Evolutionary conservation across 2,329 filamentous ascomycete genomes (phyloP).

Genomic region (Talaromyces sp.): DNA sequence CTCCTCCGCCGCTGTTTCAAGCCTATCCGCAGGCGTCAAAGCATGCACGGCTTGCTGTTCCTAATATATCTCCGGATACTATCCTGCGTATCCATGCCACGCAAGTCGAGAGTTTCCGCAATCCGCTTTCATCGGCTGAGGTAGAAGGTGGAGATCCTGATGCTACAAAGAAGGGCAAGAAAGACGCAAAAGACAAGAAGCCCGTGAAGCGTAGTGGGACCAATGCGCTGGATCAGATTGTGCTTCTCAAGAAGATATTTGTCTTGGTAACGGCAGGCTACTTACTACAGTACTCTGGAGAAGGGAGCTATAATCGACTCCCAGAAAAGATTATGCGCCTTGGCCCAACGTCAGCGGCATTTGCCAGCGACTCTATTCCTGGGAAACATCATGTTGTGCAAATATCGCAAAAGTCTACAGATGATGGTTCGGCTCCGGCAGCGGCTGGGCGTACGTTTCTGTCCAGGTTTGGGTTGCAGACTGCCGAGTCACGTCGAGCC

Average conservation of each 20-base stretch:
- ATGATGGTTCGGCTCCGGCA: constrained; percentile 26
- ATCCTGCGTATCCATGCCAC: constrained; percentile 57
- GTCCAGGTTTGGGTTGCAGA: constrained; percentile 40
- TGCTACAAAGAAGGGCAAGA: constrained; percentile 30
- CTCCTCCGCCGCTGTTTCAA: constrained; percentile 75
- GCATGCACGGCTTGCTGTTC: constrained; percentile 66
- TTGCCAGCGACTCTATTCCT: constrained; percentile 49
- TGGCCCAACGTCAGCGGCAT: constrained; percentile 46
- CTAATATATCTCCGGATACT: constrained; percentile 64
- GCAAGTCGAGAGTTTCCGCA: constrained; percentile 21
- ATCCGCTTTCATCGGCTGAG: constrained; percentile 17
- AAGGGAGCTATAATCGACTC: constrained; percentile 44
- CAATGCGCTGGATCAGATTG: constrained; percentile 36
- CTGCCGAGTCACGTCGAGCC: constrained; percentile 32
- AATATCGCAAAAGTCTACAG: constrained; percentile 38
- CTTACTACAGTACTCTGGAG: constrained; percentile 45
- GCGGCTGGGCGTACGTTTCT: constrained; percentile 34
- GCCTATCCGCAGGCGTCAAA: constrained; percentile 81
- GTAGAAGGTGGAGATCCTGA: constrained; percentile 22
- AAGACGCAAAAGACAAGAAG: constrained; percentile 34
- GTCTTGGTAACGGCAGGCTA: constrained; percentile 45
- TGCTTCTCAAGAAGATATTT: constrained; percentile 46
- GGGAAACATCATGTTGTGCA: constrained; percentile 50
- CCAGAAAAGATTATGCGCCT: constrained; percentile 49
- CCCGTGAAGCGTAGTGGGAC: constrained; percentile 36